Evolutionary conservation across 1,284 basidiomycete species (phyloP).

Genomic region (Tylopilus sp.): DNA sequence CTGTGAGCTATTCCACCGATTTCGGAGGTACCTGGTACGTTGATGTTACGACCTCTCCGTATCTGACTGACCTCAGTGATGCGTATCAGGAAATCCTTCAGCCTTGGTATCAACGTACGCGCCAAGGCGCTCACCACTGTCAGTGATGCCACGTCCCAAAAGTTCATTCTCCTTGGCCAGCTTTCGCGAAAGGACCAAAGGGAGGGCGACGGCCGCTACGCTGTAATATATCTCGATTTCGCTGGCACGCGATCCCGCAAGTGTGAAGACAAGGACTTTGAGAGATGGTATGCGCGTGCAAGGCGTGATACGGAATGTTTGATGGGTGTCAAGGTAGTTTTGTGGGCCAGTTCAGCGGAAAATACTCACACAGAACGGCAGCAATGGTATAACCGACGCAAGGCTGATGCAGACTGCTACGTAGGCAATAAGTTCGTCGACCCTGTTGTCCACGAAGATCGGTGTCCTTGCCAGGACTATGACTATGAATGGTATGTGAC

Average conservation of each 20-base stretch:
- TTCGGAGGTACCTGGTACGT: slow-evolving; percentile 82
- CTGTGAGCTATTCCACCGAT: slow-evolving; percentile 82
- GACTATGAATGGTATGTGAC: slow-evolving; percentile 88
- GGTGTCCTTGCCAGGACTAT: slow-evolving; percentile 80
- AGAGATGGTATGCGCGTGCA: slow-evolving; percentile 83
- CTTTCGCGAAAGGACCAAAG: slow-evolving; percentile 65
- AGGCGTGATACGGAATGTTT: slow-evolving; percentile 73
- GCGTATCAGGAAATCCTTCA: slow-evolving; percentile 61
- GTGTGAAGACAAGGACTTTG: slow-evolving; percentile 77
- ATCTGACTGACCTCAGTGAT: slow-evolving; percentile 50
- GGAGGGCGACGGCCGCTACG: slow-evolving; percentile 60
- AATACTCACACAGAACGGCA: slow-evolving; percentile 33
- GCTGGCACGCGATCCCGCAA: slow-evolving; percentile 65
- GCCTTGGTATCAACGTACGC: slow-evolving; percentile 73
- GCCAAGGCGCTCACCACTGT: slow-evolving; percentile 79
- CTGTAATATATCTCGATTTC: slow-evolving; percentile 85
- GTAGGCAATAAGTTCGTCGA: slow-evolving; percentile 91
- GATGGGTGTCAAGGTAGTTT: slow-evolving; percentile 89
- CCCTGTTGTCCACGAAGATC: slow-evolving; percentile 79
- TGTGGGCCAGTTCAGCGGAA: background rate
- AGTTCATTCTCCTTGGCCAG: slow-evolving; percentile 83
- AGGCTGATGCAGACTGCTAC: slow-evolving; percentile 83
- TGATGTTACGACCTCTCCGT: background rate
- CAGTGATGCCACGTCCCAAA: slow-evolving; percentile 91
- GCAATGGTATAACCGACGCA: slow-evolving; percentile 94